Evolutionary conservation across 176 grass and related monocot species (phyloP), one percentile per base, ranked within the genome.

Genomic region (Elaeis guineensis): DNA sequence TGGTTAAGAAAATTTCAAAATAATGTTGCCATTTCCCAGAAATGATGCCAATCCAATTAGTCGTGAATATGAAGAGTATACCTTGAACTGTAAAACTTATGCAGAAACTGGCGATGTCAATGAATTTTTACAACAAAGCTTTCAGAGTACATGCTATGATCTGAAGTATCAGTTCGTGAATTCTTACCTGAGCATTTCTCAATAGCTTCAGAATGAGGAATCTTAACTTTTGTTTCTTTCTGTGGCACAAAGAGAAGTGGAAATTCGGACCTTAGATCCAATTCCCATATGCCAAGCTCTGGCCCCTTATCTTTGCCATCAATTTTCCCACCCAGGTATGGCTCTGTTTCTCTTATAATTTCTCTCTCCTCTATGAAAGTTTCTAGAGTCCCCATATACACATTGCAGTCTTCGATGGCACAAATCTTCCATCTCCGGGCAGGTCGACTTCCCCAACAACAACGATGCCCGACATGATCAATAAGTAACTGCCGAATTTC

Each of bases 311-410:
- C 80, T 63, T 72, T 81, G 60, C 83, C 86, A 70, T 97, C 84
- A 50, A 97, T 72, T 63, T 83, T 69, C 57, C 75, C 81, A 69
- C 81, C 89, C 8, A 78, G 25, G 60, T 83, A 85, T 0, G 81
- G 81, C 30, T 78, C 72, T 54, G 85, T 88, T 61, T 80, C 75
- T 19, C 18, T 61, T 28, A 78, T n/a, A 16, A 44, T 62, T 16
- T 97, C 81, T 57, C 92, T 91, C 75, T 97, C 81, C 76, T 97
- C 92, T 0, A 78, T 80, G 60, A 97, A 97, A 61, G 87, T 91
- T 83, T 97, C 92, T 51, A 97, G 61, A 51, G 78, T 97, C 58
- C 92, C 92, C 64, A 91, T 80, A 75, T 89, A 97, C 25, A 91
- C 87, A 20, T 83, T 80, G 58, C 87, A 91, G 57, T 97, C 81